phyloP scores from a whole-genome alignment of 2,329 filamentous ascomycete genomes.

The Geosmithia flava region DNA sequence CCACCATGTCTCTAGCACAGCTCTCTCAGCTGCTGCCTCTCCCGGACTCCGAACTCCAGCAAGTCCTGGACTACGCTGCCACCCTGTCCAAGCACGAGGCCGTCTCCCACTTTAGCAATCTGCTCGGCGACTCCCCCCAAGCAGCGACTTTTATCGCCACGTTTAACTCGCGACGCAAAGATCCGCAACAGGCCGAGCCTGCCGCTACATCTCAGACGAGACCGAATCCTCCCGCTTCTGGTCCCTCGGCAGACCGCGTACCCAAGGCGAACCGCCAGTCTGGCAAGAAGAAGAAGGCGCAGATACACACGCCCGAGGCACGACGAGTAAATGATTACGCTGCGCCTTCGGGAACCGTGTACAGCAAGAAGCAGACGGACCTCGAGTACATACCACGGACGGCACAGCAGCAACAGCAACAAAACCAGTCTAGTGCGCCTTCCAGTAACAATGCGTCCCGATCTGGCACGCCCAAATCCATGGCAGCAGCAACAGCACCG shows the following conservation, averaged over 20 bases:
- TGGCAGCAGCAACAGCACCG: not conserved
- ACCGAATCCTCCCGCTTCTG: conserved; percentile 8
- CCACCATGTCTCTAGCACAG: conserved; percentile 46
- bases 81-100: conserved; percentile 67
- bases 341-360: conserved; percentile 54
- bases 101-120: conserved; percentile 73
- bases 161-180: conserved; percentile 58
- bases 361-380: conserved; percentile 59
- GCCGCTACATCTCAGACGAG: not conserved
- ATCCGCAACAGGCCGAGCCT: conserved; percentile 15
- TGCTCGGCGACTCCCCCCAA: conserved; percentile 76
- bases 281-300: conserved; percentile 48
- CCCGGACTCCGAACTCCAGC: conserved; percentile 71
- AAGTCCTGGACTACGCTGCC: conserved; percentile 72
- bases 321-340: conserved; percentile 48
- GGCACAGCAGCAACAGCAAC: conserved; percentile 9
- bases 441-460: conserved; percentile 22
- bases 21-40: conserved; percentile 72
- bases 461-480: conserved; percentile 20
- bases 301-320: conserved; percentile 49
- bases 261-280: conserved; percentile 34
- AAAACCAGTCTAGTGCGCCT: conserved; percentile 19
- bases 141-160: conserved; percentile 66
- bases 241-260: conserved; percentile 20
- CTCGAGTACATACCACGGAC: conserved; percentile 57